Conservation (phyloP, 169 alveolate species). For the Plasmodium adleri region DNA sequence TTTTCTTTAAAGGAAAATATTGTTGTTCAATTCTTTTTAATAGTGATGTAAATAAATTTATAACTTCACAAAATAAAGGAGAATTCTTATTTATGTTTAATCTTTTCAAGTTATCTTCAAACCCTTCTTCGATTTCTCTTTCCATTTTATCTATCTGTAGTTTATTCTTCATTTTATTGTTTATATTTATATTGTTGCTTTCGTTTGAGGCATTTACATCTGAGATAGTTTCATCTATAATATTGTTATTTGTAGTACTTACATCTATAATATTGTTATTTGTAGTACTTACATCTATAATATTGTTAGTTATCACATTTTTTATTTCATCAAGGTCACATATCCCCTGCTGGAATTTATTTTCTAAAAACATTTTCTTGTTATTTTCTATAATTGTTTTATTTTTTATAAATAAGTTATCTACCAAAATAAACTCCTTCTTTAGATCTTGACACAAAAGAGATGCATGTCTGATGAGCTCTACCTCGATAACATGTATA, state of each 20-base stretch:
- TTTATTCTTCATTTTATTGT: neutral
- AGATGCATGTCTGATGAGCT: constrained; percentile 48
- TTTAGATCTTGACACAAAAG: constrained; percentile 43
- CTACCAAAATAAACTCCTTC: constrained; percentile 57
- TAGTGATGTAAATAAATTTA: constrained; percentile 49
- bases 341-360: neutral
- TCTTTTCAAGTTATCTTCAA: constrained; percentile 8
- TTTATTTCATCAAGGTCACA: neutral
- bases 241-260: neutral
- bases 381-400: constrained; percentile 48
- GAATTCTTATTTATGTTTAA: constrained; percentile 49
- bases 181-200: neutral
- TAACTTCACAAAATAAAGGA: constrained; percentile 58
- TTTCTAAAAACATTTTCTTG: constrained; percentile 28
- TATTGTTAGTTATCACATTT: neutral
- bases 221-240: no score
- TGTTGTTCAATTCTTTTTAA: constrained; percentile 72
- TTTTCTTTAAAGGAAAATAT: constrained; percentile 53
- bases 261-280: neutral
- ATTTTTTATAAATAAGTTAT: constrained; percentile 54
- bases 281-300: constrained; percentile 1
- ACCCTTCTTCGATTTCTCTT: neutral
- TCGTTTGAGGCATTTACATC: neutral
- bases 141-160: neutral
- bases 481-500: constrained; percentile 41